phyloP scores from a whole-genome alignment of 805 yeast species.

The Candida railenensis region DNA sequence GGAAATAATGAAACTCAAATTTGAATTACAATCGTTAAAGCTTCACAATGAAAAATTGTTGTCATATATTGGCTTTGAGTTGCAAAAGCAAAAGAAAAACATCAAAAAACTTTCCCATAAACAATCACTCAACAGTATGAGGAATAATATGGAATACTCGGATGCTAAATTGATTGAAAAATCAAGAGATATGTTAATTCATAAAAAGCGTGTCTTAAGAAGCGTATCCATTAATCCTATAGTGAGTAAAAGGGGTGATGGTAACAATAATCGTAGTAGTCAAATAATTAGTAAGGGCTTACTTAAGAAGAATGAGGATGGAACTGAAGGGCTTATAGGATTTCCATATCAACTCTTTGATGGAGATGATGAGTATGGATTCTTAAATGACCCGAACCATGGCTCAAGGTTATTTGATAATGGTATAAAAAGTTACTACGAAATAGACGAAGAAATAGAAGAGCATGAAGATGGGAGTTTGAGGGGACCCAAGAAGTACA shows the following conservation, averaged over 20 bases:
- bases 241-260: slow-evolving; percentile 5
- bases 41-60: slow-evolving; percentile 56
- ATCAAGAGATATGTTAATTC: slow-evolving; percentile 45
- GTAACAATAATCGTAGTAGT: neutral
- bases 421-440: slow-evolving; percentile 24
- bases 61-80: slow-evolving; percentile 56
- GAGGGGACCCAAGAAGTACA: slow-evolving; percentile 30
- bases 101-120: slow-evolving; percentile 39
- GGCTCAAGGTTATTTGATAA: slow-evolving; percentile 25
- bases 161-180: slow-evolving; percentile 52
- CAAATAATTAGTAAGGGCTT: slow-evolving; percentile 3
- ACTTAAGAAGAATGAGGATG: neutral
- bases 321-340: slow-evolving; percentile 5
- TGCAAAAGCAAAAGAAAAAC: slow-evolving; percentile 47
- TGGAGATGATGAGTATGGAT: slow-evolving; percentile 27
- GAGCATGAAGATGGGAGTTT: slow-evolving; percentile 12
- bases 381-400: slow-evolving; percentile 19
- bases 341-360: slow-evolving; percentile 8
- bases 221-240: slow-evolving; percentile 34
- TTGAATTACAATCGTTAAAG: slow-evolving; percentile 52
- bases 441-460: slow-evolving; percentile 18
- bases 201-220: slow-evolving; percentile 42
- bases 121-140: slow-evolving; percentile 25
- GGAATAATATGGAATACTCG: slow-evolving; percentile 41
- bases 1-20: slow-evolving; percentile 50